A percentile compares a stretch with the other conserved stretches of the same genome.
Evolutionary conservation across 495 filamentous ascomycete species (phyloP).

Genomic region (Pseudomonodictys pantanalensis): DNA sequence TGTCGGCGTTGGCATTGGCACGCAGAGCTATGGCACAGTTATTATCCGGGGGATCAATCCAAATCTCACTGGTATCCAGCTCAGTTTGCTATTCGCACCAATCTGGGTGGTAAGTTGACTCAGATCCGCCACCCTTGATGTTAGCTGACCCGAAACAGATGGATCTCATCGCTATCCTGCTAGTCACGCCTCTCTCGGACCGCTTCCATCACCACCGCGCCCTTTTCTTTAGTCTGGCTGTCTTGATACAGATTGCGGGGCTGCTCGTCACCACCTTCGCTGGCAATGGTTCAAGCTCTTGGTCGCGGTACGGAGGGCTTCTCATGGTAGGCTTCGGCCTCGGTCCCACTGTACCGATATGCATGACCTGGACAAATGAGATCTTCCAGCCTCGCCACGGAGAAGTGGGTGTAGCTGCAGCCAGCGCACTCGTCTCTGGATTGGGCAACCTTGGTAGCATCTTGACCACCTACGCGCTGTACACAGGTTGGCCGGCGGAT

Average conservation of each 20-base stretch:
- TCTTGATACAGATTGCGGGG: conserved; percentile 76
- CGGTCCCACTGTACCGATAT: conserved; percentile 85
- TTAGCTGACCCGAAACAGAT: conserved; percentile 49
- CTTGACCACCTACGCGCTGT: conserved; percentile 83
- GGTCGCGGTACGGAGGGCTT: conserved; percentile 85
- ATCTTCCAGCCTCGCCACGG: conserved; percentile 87
- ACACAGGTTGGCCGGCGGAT: conserved; percentile 79
- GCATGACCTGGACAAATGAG: conserved; percentile 90
- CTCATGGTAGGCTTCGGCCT: conserved; percentile 88
- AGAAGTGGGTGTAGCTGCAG: conserved; percentile 89
- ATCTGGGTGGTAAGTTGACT: conserved; percentile 75
- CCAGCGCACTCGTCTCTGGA: conserved; percentile 79
- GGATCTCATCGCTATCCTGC: conserved; percentile 83
- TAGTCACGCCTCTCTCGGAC: conserved; percentile 82
- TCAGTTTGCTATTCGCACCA: conserved; percentile 80
- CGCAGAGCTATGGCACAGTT: conserved; percentile 79
- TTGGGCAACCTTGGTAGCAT: conserved; percentile 83
- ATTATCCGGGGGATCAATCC: conserved; percentile 80
- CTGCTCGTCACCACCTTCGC: conserved; percentile 79
- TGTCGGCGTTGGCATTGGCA: conserved; percentile 85
- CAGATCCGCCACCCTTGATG: neutral
- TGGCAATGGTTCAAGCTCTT: conserved; percentile 57
- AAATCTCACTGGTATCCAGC: conserved; percentile 64
- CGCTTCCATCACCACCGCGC: conserved; percentile 79
- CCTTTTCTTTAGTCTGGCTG: conserved; percentile 75